phyloP scores from a whole-genome alignment of 176 grass and related monocot genomes.

The Musa schizocarpa region DNA sequence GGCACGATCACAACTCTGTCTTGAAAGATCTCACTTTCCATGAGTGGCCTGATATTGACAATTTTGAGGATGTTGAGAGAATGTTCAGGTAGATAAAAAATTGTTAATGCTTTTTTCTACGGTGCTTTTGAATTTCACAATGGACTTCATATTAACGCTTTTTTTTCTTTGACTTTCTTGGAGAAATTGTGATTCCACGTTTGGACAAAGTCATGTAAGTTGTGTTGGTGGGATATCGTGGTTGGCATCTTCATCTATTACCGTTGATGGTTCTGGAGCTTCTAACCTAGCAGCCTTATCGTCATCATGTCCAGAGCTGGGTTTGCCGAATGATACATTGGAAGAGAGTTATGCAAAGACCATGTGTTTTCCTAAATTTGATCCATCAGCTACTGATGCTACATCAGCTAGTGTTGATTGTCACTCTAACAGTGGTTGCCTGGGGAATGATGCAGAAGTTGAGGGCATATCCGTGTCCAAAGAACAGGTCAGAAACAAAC shows the following conservation, averaged over 20 bases:
- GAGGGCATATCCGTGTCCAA: conserved; percentile 30
- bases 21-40: conserved; percentile 74
- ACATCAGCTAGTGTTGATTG: conserved; percentile 28
- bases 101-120: neutral
- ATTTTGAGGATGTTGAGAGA: conserved; percentile 80
- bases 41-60: conserved; percentile 82
- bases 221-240: conserved; percentile 54
- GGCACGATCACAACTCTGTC: conserved; percentile 34
- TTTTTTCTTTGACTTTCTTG: neutral
- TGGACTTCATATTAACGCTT: conserved; percentile 3
- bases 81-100: conserved; percentile 73
- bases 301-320: conserved; percentile 44
- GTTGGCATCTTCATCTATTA: conserved; percentile 61
- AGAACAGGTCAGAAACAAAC: conserved; percentile 36
- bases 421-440: conserved; percentile 13
- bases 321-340: conserved; percentile 38
- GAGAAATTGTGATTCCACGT: conserved; percentile 73
- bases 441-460: conserved; percentile 19
- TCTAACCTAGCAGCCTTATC: conserved; percentile 33
- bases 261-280: conserved; percentile 54
- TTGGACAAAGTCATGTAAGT: conserved; percentile 44
- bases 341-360: conserved; percentile 32
- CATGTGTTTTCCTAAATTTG: conserved; percentile 29
- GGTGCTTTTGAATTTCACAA: conserved; percentile 9
- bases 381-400: conserved; percentile 26